Conservation (phyloP, 108 stramenopile species). For the Skeletonema costatum region DNA sequence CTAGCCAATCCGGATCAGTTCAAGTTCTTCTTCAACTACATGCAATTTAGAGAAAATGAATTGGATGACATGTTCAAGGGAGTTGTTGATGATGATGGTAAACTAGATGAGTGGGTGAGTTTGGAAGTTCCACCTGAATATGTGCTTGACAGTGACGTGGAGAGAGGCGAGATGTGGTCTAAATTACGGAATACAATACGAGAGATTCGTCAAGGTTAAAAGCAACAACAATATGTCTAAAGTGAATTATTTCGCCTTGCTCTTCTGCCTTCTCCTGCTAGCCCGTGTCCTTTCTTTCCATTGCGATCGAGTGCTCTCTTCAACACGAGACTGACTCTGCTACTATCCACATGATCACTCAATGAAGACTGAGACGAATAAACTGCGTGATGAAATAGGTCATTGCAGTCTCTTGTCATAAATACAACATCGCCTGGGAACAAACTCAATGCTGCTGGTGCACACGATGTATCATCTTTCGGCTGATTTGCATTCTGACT, state of each 20-base stretch:
- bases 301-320: slow-evolving; percentile 64
- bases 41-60: slow-evolving; percentile 75
- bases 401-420: slow-evolving; percentile 70
- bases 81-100: slow-evolving; percentile 50
- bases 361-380: slow-evolving; percentile 47
- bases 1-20: slow-evolving; percentile 49
- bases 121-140: slow-evolving; percentile 76
- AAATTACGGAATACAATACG: slow-evolving; percentile 59
- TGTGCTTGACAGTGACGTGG: slow-evolving; percentile 62
- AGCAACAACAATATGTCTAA: background rate
- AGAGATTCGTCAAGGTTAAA: slow-evolving; percentile 11
- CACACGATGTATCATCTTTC: slow-evolving; percentile 35
- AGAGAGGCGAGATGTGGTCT: slow-evolving; percentile 74
- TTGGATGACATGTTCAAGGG: slow-evolving; percentile 72
- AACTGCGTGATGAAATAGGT: slow-evolving; percentile 77
- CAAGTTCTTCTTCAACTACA: slow-evolving; percentile 85
- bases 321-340: slow-evolving; percentile 68
- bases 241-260: slow-evolving; percentile 16
- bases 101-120: slow-evolving; percentile 69
- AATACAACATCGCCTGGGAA: slow-evolving; percentile 74
- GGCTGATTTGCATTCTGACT: slow-evolving; percentile 6
- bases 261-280: slow-evolving; percentile 55
- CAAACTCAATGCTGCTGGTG: slow-evolving; percentile 52
- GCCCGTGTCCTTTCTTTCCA: slow-evolving; percentile 59
- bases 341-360: slow-evolving; percentile 1